These are phyloP conservation scores for Bacterosira constricta DNA, from an alignment of 108 stramenopile species.

Conservation along the genomic window DNA sequence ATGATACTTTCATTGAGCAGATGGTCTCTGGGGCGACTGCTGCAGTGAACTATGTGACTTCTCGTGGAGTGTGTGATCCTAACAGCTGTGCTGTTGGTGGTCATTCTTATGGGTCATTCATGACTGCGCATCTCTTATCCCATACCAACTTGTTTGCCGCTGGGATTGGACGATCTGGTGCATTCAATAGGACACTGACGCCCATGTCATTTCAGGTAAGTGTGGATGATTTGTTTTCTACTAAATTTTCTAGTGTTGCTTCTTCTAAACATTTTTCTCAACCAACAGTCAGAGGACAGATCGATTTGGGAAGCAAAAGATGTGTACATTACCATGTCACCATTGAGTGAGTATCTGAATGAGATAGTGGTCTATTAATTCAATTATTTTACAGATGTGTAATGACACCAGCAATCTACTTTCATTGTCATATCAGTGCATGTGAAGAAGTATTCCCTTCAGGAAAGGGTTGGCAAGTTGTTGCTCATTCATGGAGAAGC, in stretches of 20 bases:
- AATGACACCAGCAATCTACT: no score
- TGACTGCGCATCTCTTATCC: constrained; percentile 57
- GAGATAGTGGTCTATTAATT: no score
- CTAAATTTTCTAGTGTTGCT: background rate
- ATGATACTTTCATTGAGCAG: constrained; percentile 60
- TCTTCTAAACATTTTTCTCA: background rate
- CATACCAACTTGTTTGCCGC: constrained; percentile 57
- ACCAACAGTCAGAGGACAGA: constrained; percentile 48
- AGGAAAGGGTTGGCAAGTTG: constrained; percentile 46
- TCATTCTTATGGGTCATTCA: constrained; percentile 57
- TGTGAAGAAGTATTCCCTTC: constrained; percentile 48
- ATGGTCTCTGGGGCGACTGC: constrained; percentile 52
- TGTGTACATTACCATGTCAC: constrained; percentile 52
- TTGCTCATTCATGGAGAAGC: constrained; percentile 55
- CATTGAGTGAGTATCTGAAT: no score
- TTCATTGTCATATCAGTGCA: no score
- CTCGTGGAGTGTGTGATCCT: constrained; percentile 49
- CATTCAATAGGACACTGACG: constrained; percentile 39
- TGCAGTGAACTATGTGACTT: constrained; percentile 46
- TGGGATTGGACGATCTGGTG: constrained; percentile 33
- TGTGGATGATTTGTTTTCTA: background rate
- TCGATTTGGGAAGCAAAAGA: constrained; percentile 56
- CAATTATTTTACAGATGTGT: no score
- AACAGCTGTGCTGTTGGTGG: constrained; percentile 58
- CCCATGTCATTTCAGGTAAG: constrained; percentile 43